phyloP scores from a whole-genome alignment of 352 stramenopile species.

The Phytophthora crassamura region DNA sequence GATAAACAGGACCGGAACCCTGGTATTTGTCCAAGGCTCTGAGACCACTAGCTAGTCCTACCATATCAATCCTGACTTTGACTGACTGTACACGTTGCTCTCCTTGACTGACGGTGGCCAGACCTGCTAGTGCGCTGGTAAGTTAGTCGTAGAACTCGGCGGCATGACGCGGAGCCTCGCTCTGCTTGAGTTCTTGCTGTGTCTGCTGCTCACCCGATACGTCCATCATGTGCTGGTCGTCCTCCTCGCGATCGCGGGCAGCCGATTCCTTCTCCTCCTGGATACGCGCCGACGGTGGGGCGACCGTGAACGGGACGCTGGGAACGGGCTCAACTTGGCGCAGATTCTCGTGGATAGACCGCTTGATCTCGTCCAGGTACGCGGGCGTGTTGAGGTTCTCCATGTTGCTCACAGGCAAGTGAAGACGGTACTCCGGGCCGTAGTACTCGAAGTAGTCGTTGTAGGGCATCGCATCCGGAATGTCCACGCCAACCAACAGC shows the following conservation, averaged over 20 bases:
- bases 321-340: slow-evolving; percentile 96
- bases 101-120: slow-evolving; percentile 5
- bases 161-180: slow-evolving; percentile 60
- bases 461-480: slow-evolving; percentile 97
- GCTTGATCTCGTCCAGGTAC: slow-evolving; percentile 91
- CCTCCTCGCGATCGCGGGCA: slow-evolving; percentile 63
- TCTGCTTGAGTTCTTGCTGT: slow-evolving; percentile 58
- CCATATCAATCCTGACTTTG: slow-evolving; percentile 2
- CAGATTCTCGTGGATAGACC: slow-evolving; percentile 95
- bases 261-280: slow-evolving; percentile 58
- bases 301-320: slow-evolving; percentile 95
- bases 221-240: slow-evolving; percentile 72
- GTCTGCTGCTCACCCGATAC: slow-evolving; percentile 67
- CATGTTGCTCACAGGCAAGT: slow-evolving; percentile 97
- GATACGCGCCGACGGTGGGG: slow-evolving; percentile 55
- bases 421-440: slow-evolving; percentile 97
- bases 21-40: slow-evolving; percentile 24
- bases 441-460: slow-evolving; percentile 99
- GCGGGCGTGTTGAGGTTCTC: slow-evolving; percentile 97
- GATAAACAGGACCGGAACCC: slow-evolving; percentile 23
- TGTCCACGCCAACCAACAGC: slow-evolving; percentile 92
- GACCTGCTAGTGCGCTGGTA: slow-evolving; percentile 7
- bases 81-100: slow-evolving; percentile 20
- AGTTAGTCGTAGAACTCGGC: slow-evolving; percentile 86
- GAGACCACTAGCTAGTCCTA: slow-evolving; percentile 9